Conservation (phyloP, 164 flowering plant genomes). For the Magnolia officinalis region DNA sequence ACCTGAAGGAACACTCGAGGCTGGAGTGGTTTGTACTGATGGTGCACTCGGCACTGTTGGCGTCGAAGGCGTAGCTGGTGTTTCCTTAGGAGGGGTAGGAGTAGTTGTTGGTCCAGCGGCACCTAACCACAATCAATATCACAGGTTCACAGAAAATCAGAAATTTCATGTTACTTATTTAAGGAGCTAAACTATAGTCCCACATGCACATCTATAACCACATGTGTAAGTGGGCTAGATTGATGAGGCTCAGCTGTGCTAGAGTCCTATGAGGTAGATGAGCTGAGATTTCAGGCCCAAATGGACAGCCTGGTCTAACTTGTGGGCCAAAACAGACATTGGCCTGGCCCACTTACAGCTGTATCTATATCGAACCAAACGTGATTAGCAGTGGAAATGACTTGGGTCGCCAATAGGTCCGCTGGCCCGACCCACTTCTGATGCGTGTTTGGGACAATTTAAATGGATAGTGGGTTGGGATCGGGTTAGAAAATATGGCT, state of each 20-base stretch:
- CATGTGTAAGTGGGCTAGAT: not conserved
- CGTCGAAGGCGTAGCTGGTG: slow-evolving; percentile 1
- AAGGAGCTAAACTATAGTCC: not conserved
- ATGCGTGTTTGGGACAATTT: no score
- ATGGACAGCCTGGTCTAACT: no score
- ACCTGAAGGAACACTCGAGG: slow-evolving; percentile 4
- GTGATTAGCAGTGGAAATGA: no score
- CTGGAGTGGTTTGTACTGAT: not conserved
- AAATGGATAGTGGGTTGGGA: no score
- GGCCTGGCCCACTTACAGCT: no score
- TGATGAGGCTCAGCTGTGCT: not conserved
- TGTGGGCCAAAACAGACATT: no score
- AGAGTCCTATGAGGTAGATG: not conserved
- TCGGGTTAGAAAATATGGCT: no score
- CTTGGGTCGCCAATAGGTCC: no score
- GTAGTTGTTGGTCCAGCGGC: slow-evolving; percentile 19
- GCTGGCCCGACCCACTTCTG: not conserved
- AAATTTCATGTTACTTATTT: not conserved
- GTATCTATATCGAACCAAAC: no score
- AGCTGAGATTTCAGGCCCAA: not conserved
- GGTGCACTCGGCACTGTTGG: not conserved
- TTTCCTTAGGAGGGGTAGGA: slow-evolving; percentile 7
- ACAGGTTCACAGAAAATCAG: not conserved
- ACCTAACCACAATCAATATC: slow-evolving; percentile 8
- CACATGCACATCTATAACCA: not conserved